Evolutionary conservation across 2,329 filamentous ascomycete species (phyloP), one percentile per base, ranked within the genome.

Genomic region (Monosporascus sp.): DNA sequence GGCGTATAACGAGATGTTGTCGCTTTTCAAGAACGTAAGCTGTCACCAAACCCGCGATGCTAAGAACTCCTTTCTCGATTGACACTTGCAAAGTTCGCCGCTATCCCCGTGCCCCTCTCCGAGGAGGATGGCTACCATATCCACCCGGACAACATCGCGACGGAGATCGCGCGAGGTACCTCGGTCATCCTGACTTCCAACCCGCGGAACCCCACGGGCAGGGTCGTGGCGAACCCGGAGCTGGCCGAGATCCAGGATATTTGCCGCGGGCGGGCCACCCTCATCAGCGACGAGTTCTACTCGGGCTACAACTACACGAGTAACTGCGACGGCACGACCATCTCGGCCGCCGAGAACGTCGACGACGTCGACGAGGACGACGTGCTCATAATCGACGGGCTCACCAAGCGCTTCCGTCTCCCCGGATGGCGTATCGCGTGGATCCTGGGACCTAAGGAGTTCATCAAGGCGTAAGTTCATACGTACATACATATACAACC

Each of bases 271-370:
- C 85, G 91, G 52, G 91, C 91, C 3, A 97, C 93, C 1, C 78
- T 97, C 52, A 92, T 97, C 70, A 90, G 92, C 75, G 93, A 97
- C 67, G 93, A 97, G 73, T 97, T 97, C 79, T 97, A 97, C 76
- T 86, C 86, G 11, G 91, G 92, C 22, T 97, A 97, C 79, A 96
- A 96, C 75, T 97, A 97, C 76, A 95, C 90, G 37, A 90, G 84
- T 62, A 81, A 91, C 74, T 97, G 93, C 70, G 92, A 97, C 67
- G 93, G 93, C 40, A 85, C 82, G 31, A 95, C 93, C 44, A 90
- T 97, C 69, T 92, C 87, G 49, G 88, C 91, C 8, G 93, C 93
- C 5, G 87, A 90, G 66, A 96, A 97, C 70, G 83, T 97, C 48
- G 82, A 91, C 53, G 91, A 97, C 63, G 91, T 97, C 17, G 84